Base-by-base conservation (phyloP, 164 flowering plant genomes). In the Paratinospora sagittata region DNA sequence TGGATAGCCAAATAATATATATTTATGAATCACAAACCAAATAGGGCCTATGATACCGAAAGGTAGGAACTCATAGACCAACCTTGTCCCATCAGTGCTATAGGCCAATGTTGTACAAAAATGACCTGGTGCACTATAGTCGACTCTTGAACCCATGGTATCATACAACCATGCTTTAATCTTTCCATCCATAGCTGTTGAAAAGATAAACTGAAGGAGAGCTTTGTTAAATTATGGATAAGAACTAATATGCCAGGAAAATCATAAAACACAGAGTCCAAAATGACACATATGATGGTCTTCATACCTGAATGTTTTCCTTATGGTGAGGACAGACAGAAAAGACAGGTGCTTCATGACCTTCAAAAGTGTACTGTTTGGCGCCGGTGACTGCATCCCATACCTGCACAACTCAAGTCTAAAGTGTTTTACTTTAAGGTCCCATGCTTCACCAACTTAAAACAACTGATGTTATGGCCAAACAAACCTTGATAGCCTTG, bases 91-190 rank as follows among this genome's bases (percentile, higher is more conserved):
- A 84, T 89, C 91, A 67, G 90, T 87, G 82, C 93, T 89, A 70
- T 85, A 87, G 37, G 89, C 81, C 88, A 89, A 84, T 24, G 80
- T 82, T 3, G 89, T 89, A 60, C 84, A 87, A 23, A 84, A 86
- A 70, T 81, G 89, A 47, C 93, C 91, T 2, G 91, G 93, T 61
- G 91, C 93, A 81, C 87, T 88, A 78, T 86, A 89, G 78, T 89
- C 91, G 66, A 89, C 89, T 78, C 91, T 81, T 9, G 93, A 86
- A 27, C 91, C 90, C 82, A 83, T n/a, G 68, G 82, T 83, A 73
- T 89, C 94, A 78, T 87, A 87, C 73, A 89, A 73, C 94, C 94
- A 89, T 36, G 90, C 91, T 79, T 89, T 87, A 66, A 89, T 89
- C 77, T 87, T 89, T 70, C 94, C 94, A 79, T 89, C 91, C n/a